Evolutionary conservation across 768 basidiomycete genomes (phyloP).

Genomic region (Hygrophorus pudorinus): DNA sequence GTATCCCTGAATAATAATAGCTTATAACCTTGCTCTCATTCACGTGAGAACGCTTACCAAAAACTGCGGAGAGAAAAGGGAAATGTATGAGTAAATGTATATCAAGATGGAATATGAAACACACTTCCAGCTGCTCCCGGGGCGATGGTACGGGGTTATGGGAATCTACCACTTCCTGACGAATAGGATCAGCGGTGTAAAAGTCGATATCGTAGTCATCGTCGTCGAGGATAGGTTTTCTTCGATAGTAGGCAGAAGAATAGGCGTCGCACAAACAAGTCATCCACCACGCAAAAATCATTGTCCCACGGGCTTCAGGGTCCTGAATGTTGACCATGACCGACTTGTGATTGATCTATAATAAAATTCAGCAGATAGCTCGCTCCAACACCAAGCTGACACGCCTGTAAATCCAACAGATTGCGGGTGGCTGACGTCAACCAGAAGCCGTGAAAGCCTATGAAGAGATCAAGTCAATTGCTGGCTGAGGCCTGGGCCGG

Average conservation of each 20-base stretch:
- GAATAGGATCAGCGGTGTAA: slow-evolving; percentile 61
- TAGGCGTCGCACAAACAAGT: slow-evolving; percentile 80
- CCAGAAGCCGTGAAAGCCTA: slow-evolving; percentile 85
- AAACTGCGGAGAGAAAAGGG: slow-evolving; percentile 34
- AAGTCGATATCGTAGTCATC: slow-evolving; percentile 88
- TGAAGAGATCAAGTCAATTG: slow-evolving; percentile 12
- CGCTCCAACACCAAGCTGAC: slow-evolving; percentile 12
- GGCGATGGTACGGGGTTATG: slow-evolving; percentile 40
- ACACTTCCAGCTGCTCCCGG: slow-evolving; percentile 72
- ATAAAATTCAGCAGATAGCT: neutral
- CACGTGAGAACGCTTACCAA: slow-evolving; percentile 39
- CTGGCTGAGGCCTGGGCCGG: slow-evolving; percentile 8
- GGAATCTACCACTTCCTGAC: slow-evolving; percentile 35
- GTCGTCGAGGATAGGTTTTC: slow-evolving; percentile 80
- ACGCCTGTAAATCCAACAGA: slow-evolving; percentile 64
- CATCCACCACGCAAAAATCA: slow-evolving; percentile 95
- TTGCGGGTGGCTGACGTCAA: slow-evolving; percentile 68
- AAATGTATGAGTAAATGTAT: slow-evolving; percentile 7
- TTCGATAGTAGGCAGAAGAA: slow-evolving; percentile 72
- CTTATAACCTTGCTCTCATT: neutral
- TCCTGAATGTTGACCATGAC: slow-evolving; percentile 66
- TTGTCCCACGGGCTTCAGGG: slow-evolving; percentile 66
- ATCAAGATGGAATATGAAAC: slow-evolving; percentile 10
- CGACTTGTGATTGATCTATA: slow-evolving; percentile 77
- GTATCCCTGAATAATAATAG: slow-evolving; percentile 48